phyloP scores from a whole-genome alignment of 257 asterid species.

The Gentiana straminea region DNA sequence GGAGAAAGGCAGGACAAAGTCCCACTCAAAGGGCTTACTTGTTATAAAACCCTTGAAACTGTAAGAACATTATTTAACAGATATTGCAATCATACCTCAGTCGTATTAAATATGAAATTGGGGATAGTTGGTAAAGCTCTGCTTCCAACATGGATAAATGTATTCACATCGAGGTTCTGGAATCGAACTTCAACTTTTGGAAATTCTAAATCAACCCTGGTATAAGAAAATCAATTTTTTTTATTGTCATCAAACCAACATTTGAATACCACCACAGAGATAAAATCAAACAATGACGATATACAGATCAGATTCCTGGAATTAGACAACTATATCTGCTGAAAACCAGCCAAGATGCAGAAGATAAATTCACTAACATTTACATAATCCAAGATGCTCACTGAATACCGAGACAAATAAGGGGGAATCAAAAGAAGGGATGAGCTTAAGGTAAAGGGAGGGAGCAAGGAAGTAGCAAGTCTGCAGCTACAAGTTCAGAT shows the following conservation, averaged over 20 bases:
- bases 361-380: no score
- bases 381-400: no score
- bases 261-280: background rate
- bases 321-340: background rate
- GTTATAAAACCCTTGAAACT: no score
- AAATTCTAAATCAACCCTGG: slow-evolving; percentile 81
- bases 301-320: background rate
- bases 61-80: background rate
- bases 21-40: no score
- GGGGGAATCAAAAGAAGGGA: no score
- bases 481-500: no score
- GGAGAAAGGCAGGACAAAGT: background rate
- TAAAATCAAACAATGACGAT: background rate
- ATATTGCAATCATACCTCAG: slow-evolving; percentile 47
- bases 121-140: slow-evolving; percentile 94
- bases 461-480: no score
- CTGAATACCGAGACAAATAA: no score
- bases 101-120: slow-evolving; percentile 69
- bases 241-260: background rate
- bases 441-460: no score
- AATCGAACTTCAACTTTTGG: slow-evolving; percentile 88
- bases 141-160: slow-evolving; percentile 74
- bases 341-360: no score
- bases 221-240: background rate
- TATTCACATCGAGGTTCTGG: slow-evolving; percentile 54